These are phyloP conservation scores for Coemansia sp. DNA, from an alignment of 192 early-diverging fungal genomes.

Conservation along the genomic window DNA sequence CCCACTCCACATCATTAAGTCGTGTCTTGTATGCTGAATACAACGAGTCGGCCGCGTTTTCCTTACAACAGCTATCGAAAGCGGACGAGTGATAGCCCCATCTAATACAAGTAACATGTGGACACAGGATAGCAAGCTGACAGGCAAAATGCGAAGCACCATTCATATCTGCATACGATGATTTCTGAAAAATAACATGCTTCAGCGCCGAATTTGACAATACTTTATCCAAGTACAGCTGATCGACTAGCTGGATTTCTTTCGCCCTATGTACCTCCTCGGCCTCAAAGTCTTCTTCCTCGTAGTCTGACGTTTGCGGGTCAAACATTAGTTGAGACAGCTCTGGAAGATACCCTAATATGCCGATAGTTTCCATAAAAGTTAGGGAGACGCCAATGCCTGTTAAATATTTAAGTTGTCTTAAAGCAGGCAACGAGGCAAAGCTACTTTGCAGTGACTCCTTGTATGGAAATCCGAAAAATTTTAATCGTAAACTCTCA, in stretches of 20 bases:
- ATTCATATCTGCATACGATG: constrained; percentile 15
- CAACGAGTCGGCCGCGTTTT: background rate
- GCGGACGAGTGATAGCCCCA: constrained; percentile 18
- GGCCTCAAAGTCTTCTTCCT: background rate
- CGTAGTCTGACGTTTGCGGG: constrained; percentile 11
- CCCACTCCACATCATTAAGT: constrained; percentile 19
- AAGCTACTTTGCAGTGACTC: constrained; percentile 8
- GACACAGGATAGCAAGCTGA: constrained; percentile 21
- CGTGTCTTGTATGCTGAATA: constrained; percentile 12
- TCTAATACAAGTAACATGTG: constrained; percentile 11
- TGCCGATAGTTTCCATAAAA: background rate
- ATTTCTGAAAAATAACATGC: constrained; percentile 21
- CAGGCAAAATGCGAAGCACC: constrained; percentile 24
- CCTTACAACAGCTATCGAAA: constrained; percentile 13
- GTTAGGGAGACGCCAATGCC: background rate
- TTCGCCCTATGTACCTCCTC: background rate
- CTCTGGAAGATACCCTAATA: constrained; percentile 6
- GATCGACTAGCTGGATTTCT: background rate
- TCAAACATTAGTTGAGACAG: constrained; percentile 16
- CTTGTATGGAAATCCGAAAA: constrained; percentile 17
- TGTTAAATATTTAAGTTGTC: background rate
- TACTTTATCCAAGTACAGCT: background rate
- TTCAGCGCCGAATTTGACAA: background rate
- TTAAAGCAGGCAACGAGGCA: background rate
- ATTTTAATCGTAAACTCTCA: background rate